Base-by-base conservation (phyloP, 257 asterid species). In the Solanum okadae region DNA sequence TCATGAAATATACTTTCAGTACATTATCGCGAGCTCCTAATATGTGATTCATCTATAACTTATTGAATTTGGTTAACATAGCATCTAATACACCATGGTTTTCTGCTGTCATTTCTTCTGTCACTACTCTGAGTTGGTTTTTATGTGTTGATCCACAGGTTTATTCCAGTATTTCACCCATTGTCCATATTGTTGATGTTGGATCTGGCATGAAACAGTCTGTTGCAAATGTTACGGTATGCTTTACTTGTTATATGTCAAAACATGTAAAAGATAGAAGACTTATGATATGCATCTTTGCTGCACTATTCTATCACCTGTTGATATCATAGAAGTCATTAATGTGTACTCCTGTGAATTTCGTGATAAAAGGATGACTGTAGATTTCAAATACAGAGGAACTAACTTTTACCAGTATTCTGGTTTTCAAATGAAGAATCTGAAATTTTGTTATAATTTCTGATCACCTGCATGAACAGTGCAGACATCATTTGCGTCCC, bases 81-180 rank as follows among this genome's bases (percentile, higher is more conserved):
- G 12, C 25, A 27, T 81, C 67, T 27, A 46, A 14, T 81, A 37
- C 67, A 44, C 67, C 42, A 29, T 81, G 67, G 27, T 44, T 20
- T 84, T 56, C 12, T n/a, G 14, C 61, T 15, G 56, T 40, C 65
- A 70, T 65, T 75, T 37, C 78, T 75, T 85, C 75, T 83, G 6
- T 77, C 40, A 35, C 27, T 20, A 77, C 18, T 63, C 67, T 38
- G 40, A 33, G 72, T 77, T 27, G 38, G 18, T 34, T 49, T 84
- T 37, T 68, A 83, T 84, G 25, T 89, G 88, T 38, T 67, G 33
- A 44, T 68, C 44, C 44, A 46, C 96, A 97, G 99, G 96, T 91
- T 88, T 97, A 97, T 93, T 90, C 98, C 68, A 96, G 99, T 89
- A 92, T 96, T 83, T 93, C 98, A 77, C 99, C 99, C 23, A 87